These are phyloP conservation scores for Plenodomus tracheiphilus DNA, from an alignment of 2,329 filamentous ascomycete species.

Conservation along the genomic window DNA sequence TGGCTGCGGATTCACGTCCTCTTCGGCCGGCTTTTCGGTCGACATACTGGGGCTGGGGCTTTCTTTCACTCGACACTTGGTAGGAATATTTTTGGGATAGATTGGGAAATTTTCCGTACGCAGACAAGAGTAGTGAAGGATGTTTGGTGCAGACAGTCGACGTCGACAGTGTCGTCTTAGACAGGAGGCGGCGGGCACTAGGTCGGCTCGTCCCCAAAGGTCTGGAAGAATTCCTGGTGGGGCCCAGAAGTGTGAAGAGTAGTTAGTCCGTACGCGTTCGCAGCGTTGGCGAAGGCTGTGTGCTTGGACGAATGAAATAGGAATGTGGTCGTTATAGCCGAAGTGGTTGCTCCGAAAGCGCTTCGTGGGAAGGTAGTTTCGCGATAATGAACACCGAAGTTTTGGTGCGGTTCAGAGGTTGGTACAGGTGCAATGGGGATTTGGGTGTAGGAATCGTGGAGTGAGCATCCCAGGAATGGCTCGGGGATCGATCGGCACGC, in stretches of 20 bases:
- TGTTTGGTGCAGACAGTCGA: slow-evolving; percentile 16
- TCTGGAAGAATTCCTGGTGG: slow-evolving; percentile 9
- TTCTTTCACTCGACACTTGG: not conserved
- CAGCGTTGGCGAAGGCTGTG: slow-evolving; percentile 1
- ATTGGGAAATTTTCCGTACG: slow-evolving; percentile 19
- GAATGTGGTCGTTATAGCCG: slow-evolving; percentile 9
- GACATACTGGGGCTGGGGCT: slow-evolving; percentile 21
- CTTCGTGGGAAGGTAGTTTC: slow-evolving; percentile 14
- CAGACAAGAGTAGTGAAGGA: slow-evolving; percentile 11
- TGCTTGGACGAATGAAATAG: slow-evolving; percentile 4
- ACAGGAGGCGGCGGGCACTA: slow-evolving; percentile 1
- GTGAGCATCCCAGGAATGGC: slow-evolving; percentile 21
- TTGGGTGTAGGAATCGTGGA: slow-evolving; percentile 9
- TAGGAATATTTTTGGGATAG: slow-evolving; percentile 3
- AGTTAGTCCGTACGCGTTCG: slow-evolving; percentile 1
- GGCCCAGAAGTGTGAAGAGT: slow-evolving; percentile 2
- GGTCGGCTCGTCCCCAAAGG: slow-evolving; percentile 1
- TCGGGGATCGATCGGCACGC: slow-evolving; percentile 29
- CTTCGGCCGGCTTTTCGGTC: slow-evolving; percentile 33
- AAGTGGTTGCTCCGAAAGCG: slow-evolving; percentile 22
- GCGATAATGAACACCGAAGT: slow-evolving; percentile 24
- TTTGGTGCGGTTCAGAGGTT: slow-evolving; percentile 14
- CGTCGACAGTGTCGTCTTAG: slow-evolving; percentile 2
- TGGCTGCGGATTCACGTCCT: slow-evolving; percentile 33
- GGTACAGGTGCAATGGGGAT: slow-evolving; percentile 1